Evolutionary conservation across 371 early-diverging fungal genomes (phyloP), one percentile per base, ranked within the genome.

Genomic region (Haplosporangium sp.): DNA sequence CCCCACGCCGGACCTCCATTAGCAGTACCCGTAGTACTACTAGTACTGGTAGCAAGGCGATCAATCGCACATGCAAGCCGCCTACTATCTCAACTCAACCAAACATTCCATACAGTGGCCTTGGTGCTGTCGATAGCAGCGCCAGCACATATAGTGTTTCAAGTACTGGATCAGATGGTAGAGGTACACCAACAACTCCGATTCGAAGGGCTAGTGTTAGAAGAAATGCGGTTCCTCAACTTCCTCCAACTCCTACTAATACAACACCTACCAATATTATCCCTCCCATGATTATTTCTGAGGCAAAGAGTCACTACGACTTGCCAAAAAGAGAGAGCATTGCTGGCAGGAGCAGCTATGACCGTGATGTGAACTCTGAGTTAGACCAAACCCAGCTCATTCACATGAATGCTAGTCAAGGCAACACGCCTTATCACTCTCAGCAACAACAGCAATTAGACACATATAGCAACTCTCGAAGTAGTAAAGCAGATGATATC

Each of bases 171-270:
- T 50, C 50, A 17, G 50, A 50, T 50, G 15, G 50, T 15, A 50
- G 50, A 50, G 17, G 40, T 13, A 56, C 65, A 17, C 44, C 44
- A 11, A 59, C 61, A 11, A 38, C 59, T 11, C 42, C 53, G 10
- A 53, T 61, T 19, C 61, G 52, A 20, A 50, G 68, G 15, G 20
- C 61, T 11, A 53, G 68, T 38, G 48, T 68, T n/a, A 20, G 68
- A 17, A 47, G 68, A 10, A 68, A 68, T 50, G 35, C 61, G 9
- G 68, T 61, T 20, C 37, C 67, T 13, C 5, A 8, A 11, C 50
- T 50, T 15, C 15, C 50, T 11, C 50, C 50, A 50, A 50, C 57
- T 27, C 57, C 27, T 19, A 9, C 57, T 15, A 4, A 59, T 58
- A 42, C 27, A 27, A 50, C 57, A 57, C 57, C 27, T 19, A 9